Evolutionary conservation across 768 basidiomycete species (phyloP).

Genomic region (Cystobasidium tubakii): DNA sequence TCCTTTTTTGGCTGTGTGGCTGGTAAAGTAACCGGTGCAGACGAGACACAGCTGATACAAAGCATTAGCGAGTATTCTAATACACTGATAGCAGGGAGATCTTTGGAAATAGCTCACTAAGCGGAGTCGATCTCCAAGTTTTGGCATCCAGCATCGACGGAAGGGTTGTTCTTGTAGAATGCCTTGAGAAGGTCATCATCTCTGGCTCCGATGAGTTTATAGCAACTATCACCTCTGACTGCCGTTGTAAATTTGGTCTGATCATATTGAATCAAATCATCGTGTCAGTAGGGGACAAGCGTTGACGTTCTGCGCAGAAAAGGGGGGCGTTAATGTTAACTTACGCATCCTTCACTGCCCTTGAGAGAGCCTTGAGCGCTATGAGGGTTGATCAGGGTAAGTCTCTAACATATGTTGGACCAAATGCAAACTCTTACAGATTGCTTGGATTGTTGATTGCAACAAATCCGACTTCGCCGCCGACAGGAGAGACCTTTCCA

Average conservation of each 20-base stretch:
- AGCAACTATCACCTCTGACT: slow-evolving; percentile 19
- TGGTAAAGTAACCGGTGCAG: not conserved
- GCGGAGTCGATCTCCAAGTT: slow-evolving; percentile 15
- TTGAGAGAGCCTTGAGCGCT: slow-evolving; percentile 24
- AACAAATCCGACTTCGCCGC: not conserved
- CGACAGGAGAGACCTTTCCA: not conserved
- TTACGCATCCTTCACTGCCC: slow-evolving; percentile 21
- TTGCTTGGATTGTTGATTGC: slow-evolving; percentile 14
- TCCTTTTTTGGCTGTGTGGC: not conserved
- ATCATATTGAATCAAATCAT: not conserved
- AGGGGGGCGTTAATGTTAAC: too few relatives aligned
- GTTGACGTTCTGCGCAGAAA: too few relatives aligned
- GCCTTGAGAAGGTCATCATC: not conserved
- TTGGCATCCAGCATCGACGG: slow-evolving; percentile 11
- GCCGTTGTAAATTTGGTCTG: slow-evolving; percentile 22
- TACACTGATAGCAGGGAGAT: too few relatives aligned
- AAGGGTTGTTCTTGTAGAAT: slow-evolving; percentile 32
- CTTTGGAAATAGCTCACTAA: slow-evolving; percentile 9
- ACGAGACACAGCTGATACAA: not conserved
- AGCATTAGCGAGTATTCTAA: too few relatives aligned
- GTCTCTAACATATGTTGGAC: not conserved
- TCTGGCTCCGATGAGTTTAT: slow-evolving; percentile 1
- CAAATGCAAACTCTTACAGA: slow-evolving; percentile 17
- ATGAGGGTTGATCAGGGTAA: not conserved
- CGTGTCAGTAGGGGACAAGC: not conserved